phyloP scores from a whole-genome alignment of 2,329 filamentous ascomycete genomes.

The Pseudopyrenochaeta lycopersici region DNA sequence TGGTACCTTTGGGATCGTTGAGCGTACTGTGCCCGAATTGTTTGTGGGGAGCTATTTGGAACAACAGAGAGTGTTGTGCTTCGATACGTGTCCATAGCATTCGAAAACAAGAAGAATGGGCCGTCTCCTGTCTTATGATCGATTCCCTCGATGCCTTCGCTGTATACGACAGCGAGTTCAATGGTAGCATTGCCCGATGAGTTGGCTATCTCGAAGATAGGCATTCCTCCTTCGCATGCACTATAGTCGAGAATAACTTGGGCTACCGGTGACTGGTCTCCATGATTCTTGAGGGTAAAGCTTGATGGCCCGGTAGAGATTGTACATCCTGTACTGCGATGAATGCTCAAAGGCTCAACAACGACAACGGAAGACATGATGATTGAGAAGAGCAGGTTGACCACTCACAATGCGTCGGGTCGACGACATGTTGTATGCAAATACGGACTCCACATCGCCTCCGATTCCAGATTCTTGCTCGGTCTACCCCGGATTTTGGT shows the following conservation, averaged over 20 bases:
- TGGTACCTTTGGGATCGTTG: constrained; percentile 18
- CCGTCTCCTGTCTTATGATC: constrained; percentile 15
- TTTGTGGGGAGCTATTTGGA: background rate
- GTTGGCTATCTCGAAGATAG: constrained; percentile 6
- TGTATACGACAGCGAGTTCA: constrained; percentile 6
- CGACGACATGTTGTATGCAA: no score
- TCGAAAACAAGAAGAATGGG: constrained; percentile 18
- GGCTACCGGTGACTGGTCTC: background rate
- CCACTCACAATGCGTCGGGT: no score
- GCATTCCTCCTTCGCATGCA: constrained; percentile 13
- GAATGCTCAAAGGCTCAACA: background rate
- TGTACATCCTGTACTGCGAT: constrained; percentile 6
- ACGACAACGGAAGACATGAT: background rate
- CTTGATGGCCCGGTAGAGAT: background rate
- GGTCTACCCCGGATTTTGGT: background rate
- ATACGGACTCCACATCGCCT: no score
- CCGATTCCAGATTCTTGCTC: no score
- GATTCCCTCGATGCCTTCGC: constrained; percentile 15
- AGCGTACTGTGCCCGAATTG: constrained; percentile 2
- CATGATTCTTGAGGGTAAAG: constrained; percentile 9
- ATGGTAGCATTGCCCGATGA: background rate
- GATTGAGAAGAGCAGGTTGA: background rate
- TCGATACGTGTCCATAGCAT: constrained; percentile 17
- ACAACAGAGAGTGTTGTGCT: constrained; percentile 2
- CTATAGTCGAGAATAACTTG: constrained; percentile 13